Evolutionary conservation across 805 yeast genomes (phyloP).

Genomic region (Candida loeiensis): DNA sequence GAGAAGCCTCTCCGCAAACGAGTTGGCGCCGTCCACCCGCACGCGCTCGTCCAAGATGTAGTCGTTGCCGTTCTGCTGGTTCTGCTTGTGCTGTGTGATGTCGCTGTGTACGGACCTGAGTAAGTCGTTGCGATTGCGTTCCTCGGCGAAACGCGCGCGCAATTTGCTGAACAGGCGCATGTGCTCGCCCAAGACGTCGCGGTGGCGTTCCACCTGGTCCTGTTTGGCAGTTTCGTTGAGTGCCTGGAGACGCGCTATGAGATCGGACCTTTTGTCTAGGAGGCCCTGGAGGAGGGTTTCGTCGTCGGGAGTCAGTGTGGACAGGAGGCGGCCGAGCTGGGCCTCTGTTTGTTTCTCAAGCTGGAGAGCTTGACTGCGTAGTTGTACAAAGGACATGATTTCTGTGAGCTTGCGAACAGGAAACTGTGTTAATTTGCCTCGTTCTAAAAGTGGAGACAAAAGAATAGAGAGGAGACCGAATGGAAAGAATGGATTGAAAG

Average conservation of each 20-base stretch:
- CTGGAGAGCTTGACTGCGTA: constrained; percentile 63
- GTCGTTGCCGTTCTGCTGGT: constrained; percentile 41
- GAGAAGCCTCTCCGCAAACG: constrained; percentile 72
- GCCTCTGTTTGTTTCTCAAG: constrained; percentile 70
- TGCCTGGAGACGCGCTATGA: constrained; percentile 44
- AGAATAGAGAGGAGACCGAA: neutral
- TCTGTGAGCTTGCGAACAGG: no score
- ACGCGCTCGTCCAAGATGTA: constrained; percentile 76
- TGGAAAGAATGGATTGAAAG: neutral
- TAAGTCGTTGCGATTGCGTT: constrained; percentile 71
- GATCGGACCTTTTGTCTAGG: constrained; percentile 45
- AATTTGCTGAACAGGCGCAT: constrained; percentile 59
- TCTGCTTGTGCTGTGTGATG: constrained; percentile 61
- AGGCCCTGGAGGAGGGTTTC: constrained; percentile 21
- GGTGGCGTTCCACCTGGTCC: constrained; percentile 80
- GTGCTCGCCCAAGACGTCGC: constrained; percentile 71
- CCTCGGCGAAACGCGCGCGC: constrained; percentile 58
- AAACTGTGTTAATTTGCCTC: no score
- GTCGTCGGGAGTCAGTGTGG: constrained; percentile 30
- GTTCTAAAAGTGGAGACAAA: no score
- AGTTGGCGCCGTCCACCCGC: constrained; percentile 69
- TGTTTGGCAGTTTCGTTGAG: constrained; percentile 65
- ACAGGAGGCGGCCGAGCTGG: constrained; percentile 34
- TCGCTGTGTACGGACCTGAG: constrained; percentile 75
- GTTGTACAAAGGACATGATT: constrained; percentile 52